Evolutionary conservation across 2,329 filamentous ascomycete species (phyloP), one percentile per base, ranked within the genome.

Genomic region (Talaromyces sp.): DNA sequence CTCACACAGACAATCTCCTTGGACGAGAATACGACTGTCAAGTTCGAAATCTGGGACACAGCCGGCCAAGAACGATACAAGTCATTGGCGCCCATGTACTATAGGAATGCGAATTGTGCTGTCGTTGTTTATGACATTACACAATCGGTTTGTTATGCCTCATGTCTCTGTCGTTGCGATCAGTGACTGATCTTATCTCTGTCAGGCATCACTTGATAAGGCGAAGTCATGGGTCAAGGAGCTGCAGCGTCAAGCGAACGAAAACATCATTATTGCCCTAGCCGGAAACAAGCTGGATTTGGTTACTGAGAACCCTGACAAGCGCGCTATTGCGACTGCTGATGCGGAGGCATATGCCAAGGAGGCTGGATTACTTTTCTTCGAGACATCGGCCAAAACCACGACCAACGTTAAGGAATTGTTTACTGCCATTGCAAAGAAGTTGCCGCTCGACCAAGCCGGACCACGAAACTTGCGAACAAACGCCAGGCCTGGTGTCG

Each of bases 21-120:
- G 79, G 93, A 98, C 77, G 95, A 98, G 76, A 95, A 88, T 79
- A 98, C 95, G 64, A 99, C 95, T 62, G 93, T 99, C 80, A 99
- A 99, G 83, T 99, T 99, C 75, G 95, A 99, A 81, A 99, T 99
- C 76, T 99, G 95, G 93, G 93, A 97, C 80, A 99, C 95, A 9
- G 95, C 95, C 67, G 95, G 95, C 67, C 95, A 99, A 81, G 95
- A 99, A 81, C 88, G 96, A 74, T 99, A 98, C 86, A 98, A 98
- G 84, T 98, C 95, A 12, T 84, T 99, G 69, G 95, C 95, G 37
- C 95, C 95, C 71, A 99, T 99, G 95, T 99, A 99, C 84, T 99
- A 99, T 82, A 85, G 96, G 72, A 99, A 99, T 77, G 96, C 96
- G 70, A 98, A 99, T 86, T 98, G 95, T 81, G 95, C 96, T 64